phyloP scores from a whole-genome alignment of 2,329 filamentous ascomycete species.

The Diaporthe ampelina region DNA sequence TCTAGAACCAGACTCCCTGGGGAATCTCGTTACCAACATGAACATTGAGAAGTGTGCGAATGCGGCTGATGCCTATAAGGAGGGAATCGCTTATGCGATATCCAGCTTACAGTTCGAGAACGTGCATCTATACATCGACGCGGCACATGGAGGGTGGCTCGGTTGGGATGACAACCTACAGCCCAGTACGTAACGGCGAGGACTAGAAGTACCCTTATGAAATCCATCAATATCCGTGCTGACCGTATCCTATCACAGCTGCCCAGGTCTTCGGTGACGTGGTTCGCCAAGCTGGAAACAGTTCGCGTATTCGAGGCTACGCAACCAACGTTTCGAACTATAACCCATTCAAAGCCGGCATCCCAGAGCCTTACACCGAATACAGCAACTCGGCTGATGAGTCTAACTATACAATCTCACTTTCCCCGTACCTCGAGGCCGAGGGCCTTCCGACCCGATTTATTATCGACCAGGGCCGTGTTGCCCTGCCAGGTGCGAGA shows the following conservation, averaged over 20 bases:
- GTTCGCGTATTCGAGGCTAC: slow-evolving; percentile 55
- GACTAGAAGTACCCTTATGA: background rate
- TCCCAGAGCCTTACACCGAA: slow-evolving; percentile 57
- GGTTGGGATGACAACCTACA: slow-evolving; percentile 57
- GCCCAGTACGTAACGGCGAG: slow-evolving; percentile 47
- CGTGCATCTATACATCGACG: slow-evolving; percentile 57
- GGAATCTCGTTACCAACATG: slow-evolving; percentile 48
- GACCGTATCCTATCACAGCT: slow-evolving; percentile 45
- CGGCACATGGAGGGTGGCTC: slow-evolving; percentile 59
- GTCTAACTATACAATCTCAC: slow-evolving; percentile 55
- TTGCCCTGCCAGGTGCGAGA: slow-evolving; percentile 53
- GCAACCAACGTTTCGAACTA: slow-evolving; percentile 62
- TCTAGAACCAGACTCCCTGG: slow-evolving; percentile 60
- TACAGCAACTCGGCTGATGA: slow-evolving; percentile 57
- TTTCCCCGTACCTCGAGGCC: slow-evolving; percentile 54
- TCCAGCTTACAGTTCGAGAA: slow-evolving; percentile 54
- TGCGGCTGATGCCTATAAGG: slow-evolving; percentile 55
- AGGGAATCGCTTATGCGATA: slow-evolving; percentile 59
- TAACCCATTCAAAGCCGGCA: slow-evolving; percentile 56
- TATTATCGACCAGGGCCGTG: slow-evolving; percentile 61
- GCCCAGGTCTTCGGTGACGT: slow-evolving; percentile 58
- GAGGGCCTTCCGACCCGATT: slow-evolving; percentile 58
- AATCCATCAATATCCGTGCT: background rate
- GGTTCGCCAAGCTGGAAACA: slow-evolving; percentile 51
- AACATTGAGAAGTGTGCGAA: slow-evolving; percentile 43